A percentile compares a stretch with the other conserved stretches of the same genome.
Conservation (phyloP, 2,329 filamentous ascomycete genomes). For the Ophiostoma sp. region DNA sequence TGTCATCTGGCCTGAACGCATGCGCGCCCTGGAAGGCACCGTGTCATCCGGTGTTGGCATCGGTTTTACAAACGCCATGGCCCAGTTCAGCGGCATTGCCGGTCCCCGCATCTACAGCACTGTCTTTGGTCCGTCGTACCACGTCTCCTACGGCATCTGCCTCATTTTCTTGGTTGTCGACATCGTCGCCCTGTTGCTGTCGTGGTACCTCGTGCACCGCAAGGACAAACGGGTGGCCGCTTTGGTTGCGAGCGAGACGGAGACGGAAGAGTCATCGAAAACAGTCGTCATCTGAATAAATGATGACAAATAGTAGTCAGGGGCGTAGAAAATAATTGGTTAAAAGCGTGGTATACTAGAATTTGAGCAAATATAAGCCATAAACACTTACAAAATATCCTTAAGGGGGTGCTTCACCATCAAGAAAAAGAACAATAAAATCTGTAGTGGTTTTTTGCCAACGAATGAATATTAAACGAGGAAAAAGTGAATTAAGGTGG, state of each 20-base stretch:
- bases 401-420: no score
- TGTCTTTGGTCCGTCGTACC: constrained; percentile 43
- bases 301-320: no score
- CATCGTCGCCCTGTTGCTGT: constrained; percentile 32
- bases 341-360: no score
- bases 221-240: constrained; percentile 25
- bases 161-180: constrained; percentile 32
- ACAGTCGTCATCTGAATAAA: no score
- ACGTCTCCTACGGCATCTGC: constrained; percentile 41
- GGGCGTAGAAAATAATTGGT: no score
- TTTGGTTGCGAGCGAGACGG: neutral
- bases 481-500: no score
- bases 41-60: constrained; percentile 44
- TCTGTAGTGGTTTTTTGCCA: no score
- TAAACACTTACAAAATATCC: no score
- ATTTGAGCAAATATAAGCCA: no score
- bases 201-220: constrained; percentile 32
- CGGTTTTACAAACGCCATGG: constrained; percentile 45
- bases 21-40: constrained; percentile 43
- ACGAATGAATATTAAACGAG: no score
- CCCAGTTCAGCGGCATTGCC: constrained; percentile 45
- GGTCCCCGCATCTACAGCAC: constrained; percentile 45
- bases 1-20: constrained; percentile 47
- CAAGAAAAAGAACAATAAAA: no score
- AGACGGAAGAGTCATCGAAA: no score